Evolutionary conservation across 2,329 filamentous ascomycete species (phyloP).

Genomic region (Blastomyces silverae): DNA sequence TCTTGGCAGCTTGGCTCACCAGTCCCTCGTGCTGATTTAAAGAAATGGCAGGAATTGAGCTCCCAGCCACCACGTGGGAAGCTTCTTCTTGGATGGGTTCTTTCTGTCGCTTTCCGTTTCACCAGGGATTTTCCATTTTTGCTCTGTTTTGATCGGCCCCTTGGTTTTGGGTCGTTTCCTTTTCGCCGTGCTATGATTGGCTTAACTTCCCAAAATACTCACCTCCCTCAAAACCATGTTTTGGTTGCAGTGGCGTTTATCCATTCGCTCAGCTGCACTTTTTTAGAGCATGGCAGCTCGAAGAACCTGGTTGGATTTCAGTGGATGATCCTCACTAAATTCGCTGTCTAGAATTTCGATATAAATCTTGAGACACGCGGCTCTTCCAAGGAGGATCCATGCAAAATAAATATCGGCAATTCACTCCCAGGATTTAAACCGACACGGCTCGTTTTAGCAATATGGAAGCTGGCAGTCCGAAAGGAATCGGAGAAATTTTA

Average conservation of each 20-base stretch:
- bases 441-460: not conserved
- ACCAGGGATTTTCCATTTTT: not conserved
- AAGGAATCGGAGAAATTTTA: not conserved
- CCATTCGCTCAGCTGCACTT: not conserved
- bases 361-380: not conserved
- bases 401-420: not conserved
- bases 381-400: not conserved
- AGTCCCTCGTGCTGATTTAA: not conserved
- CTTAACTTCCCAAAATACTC: not conserved
- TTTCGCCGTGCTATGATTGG: not conserved
- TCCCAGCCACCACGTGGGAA: conserved; percentile 5
- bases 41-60: not conserved
- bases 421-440: not conserved
- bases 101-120: not conserved
- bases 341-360: not conserved
- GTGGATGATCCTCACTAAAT: not conserved
- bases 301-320: not conserved
- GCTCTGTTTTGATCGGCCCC: not conserved
- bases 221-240: not conserved
- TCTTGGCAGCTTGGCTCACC: not conserved
- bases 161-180: not conserved
- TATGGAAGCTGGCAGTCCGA: not conserved
- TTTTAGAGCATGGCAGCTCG: not conserved
- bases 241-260: not conserved
- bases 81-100: not conserved